A percentile compares a stretch with the other conserved stretches of the same genome.
phyloP scores from a whole-genome alignment of 1,139 yeast species.

The Protomyces macrosporus region DNA sequence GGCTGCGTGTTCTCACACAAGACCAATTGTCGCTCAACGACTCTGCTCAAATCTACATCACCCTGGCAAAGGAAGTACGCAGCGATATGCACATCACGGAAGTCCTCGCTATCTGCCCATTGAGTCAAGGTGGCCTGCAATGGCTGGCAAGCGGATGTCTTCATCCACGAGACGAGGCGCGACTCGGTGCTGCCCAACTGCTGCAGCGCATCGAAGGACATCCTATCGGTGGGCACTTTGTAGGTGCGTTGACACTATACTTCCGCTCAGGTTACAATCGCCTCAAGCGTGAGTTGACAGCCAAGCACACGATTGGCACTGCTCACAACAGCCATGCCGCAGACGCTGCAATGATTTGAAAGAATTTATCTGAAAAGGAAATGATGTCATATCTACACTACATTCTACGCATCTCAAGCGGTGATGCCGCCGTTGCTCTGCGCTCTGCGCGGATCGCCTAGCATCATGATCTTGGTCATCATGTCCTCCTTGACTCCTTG shows the following conservation, averaged over 20 bases:
- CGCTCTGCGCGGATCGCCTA: conserved; percentile 48
- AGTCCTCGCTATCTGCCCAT: conserved; percentile 35
- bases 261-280: conserved; percentile 6
- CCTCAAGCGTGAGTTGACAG: not conserved
- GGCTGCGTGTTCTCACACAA: conserved; percentile 32
- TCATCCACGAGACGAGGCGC: conserved; percentile 37
- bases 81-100: conserved; percentile 38
- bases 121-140: conserved; percentile 32
- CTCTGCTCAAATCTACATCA: conserved; percentile 32
- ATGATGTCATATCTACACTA: not conserved
- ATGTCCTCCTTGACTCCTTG: conserved; percentile 15
- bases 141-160: conserved; percentile 40
- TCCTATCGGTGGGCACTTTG: conserved; percentile 32
- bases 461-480: conserved; percentile 53
- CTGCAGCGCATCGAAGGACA: conserved; percentile 38
- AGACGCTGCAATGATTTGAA: no score
- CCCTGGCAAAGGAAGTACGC: conserved; percentile 32
- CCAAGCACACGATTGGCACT: not conserved
- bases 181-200: conserved; percentile 36
- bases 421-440: no score
- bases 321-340: not conserved
- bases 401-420: no score
- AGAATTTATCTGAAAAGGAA: no score
- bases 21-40: conserved; percentile 37
- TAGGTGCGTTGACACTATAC: not conserved